phyloP scores from a whole-genome alignment of 1,284 basidiomycete genomes.

The Schizophyllum amplum region DNA sequence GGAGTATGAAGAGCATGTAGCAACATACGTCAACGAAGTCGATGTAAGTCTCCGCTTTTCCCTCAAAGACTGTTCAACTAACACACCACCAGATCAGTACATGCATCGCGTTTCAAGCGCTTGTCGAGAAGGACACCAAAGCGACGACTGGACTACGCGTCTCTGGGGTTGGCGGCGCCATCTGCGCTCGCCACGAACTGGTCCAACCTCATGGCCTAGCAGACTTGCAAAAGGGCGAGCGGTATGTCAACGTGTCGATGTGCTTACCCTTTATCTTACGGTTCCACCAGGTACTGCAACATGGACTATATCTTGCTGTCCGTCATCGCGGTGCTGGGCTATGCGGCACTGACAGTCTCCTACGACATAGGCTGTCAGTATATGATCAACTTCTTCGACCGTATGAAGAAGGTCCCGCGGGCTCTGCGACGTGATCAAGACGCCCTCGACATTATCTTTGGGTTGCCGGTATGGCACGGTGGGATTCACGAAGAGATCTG shows the following conservation, averaged over 20 bases:
- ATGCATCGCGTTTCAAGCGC: conserved; percentile 10
- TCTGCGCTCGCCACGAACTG: no score
- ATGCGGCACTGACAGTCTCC: conserved; percentile 1
- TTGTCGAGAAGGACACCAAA: conserved; percentile 13
- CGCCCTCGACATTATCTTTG: no score
- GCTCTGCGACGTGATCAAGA: no score
- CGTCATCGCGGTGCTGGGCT: background rate
- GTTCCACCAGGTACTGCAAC: conserved; percentile 14
- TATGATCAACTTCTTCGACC: conserved; percentile 7
- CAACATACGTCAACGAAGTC: conserved; percentile 4
- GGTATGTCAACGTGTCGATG: conserved; percentile 8
- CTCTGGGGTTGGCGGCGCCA: conserved; percentile 13
- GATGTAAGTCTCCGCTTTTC: no score
- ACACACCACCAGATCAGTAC: conserved; percentile 5
- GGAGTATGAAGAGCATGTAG: conserved; percentile 16
- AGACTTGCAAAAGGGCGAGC: conserved; percentile 15
- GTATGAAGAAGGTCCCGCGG: background rate
- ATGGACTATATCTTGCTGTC: conserved; percentile 14
- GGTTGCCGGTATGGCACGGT: no score
- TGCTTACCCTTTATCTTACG: background rate
- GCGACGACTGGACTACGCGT: conserved; percentile 6
- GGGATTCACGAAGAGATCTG: no score
- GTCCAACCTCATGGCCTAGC: conserved; percentile 9
- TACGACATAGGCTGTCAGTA: conserved; percentile 18
- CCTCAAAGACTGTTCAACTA: no score